Base-by-base conservation (phyloP, 2,329 filamentous ascomycete species). In the Apiospora pterosperma region DNA sequence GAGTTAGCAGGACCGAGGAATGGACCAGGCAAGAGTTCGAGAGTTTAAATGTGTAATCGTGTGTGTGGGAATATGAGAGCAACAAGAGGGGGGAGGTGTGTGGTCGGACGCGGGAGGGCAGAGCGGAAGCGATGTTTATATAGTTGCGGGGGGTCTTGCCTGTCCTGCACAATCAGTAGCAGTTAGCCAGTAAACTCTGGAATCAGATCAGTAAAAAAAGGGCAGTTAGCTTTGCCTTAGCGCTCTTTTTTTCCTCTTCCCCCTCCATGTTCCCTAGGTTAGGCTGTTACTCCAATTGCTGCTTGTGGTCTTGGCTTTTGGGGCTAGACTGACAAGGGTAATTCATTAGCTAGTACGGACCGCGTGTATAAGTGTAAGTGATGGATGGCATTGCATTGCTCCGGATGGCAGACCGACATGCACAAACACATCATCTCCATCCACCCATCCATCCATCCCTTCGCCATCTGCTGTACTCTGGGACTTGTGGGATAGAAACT, bases 41-140 rank as follows among this genome's bases (percentile, higher is more conserved):
- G 14, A n/a, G 67, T 61, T 66, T 65, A 65, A 59, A 64, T 65
- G 65, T 64, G 67, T 64, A 61, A 67, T 67, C 64, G 63, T 62
- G 68, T 62, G 68, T 70, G 71, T 68, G 67, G 67, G 65, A 70
- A 58, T 72, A 74, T 55, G 70, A 72, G 70, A 74, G 73, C 72
- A 75, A 77, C 73, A 76, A 73, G 76, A 75, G 76, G 78, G 77
- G 75, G 74, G 74, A 75, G 70, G 74, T 74, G 75, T 55, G 48
- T 55, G 48, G 28, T 74, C 72, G 76, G 71, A 72, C 75, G 74
- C 77, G 75, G 75, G 76, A 79, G 79, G 79, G 83, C 82, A 81
- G 83, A 82, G 83, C 79, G 81, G 80, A 76, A 81, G 80, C 77
- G 76, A 78, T 84, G 82, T 85, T 88, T 87, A 87, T 88, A 88